Percentiles rank a stretch among this genome's conserved stretches.
phyloP scores from a whole-genome alignment of 176 grass and related monocot genomes.

The Areca catechu region DNA sequence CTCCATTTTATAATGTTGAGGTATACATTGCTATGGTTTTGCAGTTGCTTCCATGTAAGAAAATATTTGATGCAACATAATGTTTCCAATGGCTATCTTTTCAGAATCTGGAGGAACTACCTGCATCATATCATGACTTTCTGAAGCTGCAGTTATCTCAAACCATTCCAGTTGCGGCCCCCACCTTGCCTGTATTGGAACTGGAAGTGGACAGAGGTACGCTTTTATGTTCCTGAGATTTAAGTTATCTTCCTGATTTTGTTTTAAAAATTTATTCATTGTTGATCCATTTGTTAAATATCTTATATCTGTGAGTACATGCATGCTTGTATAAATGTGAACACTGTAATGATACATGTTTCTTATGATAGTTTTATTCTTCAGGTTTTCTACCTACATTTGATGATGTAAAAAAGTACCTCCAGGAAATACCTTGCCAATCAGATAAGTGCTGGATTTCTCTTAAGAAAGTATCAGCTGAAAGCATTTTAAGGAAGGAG shows the following conservation, averaged over 20 bases:
- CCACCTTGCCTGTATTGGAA: constrained; percentile 56
- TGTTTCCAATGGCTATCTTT: constrained; percentile 20
- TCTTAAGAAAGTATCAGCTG: constrained; percentile 38
- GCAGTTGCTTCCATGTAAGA: neutral
- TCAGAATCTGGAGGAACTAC: constrained; percentile 50
- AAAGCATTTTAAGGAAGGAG: constrained; percentile 34
- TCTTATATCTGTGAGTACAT: neutral
- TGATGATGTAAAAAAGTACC: constrained; percentile 60
- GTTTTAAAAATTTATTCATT: no score
- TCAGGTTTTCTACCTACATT: constrained; percentile 68
- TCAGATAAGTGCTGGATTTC: constrained; percentile 46
- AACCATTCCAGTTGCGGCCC: constrained; percentile 35
- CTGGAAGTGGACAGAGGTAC: constrained; percentile 56
- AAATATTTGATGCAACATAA: neutral
- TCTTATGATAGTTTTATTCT: constrained; percentile 9
- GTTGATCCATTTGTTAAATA: no score
- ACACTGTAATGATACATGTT: neutral
- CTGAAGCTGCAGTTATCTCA: constrained; percentile 45
- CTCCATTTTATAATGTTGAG: constrained; percentile 68
- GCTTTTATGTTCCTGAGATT: constrained; percentile 16
- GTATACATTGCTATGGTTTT: constrained; percentile 19
- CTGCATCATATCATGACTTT: constrained; percentile 45
- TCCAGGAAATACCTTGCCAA: constrained; percentile 18
- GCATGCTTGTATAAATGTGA: neutral
- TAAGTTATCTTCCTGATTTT: no score